phyloP scores from a whole-genome alignment of 768 basidiomycete species.

The Suillus paluster region DNA sequence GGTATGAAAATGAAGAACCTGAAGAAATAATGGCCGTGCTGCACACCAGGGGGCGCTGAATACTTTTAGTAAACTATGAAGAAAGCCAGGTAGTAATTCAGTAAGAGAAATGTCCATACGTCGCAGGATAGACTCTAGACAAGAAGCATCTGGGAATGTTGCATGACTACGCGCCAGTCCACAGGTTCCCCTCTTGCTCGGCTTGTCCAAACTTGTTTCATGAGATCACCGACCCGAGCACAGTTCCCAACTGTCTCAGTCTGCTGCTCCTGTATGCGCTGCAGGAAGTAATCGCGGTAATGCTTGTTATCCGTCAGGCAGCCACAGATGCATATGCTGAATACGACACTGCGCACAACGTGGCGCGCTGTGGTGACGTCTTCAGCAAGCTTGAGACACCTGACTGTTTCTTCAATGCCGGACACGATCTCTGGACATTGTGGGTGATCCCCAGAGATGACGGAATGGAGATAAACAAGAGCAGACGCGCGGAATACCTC shows the following conservation, averaged over 20 bases:
- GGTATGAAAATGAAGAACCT: neutral
- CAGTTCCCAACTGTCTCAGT: slow-evolving; percentile 68
- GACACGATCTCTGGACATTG: slow-evolving; percentile 63
- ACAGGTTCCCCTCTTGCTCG: slow-evolving; percentile 47
- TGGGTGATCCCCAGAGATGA: slow-evolving; percentile 76
- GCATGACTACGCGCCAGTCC: slow-evolving; percentile 65
- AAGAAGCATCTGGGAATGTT: slow-evolving; percentile 56
- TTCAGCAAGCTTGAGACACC: slow-evolving; percentile 45
- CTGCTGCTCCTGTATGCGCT: slow-evolving; percentile 54
- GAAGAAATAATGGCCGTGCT: neutral
- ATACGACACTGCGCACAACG: slow-evolving; percentile 79
- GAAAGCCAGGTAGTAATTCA: neutral
- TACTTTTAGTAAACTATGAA: neutral
- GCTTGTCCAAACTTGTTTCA: slow-evolving; percentile 61
- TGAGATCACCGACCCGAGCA: slow-evolving; percentile 52
- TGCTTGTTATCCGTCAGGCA: slow-evolving; percentile 59
- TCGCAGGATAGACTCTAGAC: slow-evolving; percentile 35
- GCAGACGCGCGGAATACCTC: slow-evolving; percentile 78
- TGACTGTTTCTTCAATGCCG: slow-evolving; percentile 58
- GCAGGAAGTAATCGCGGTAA: slow-evolving; percentile 48
- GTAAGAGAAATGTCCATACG: neutral
- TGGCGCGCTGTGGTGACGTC: slow-evolving; percentile 46
- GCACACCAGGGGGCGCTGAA: neutral
- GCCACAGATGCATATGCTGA: slow-evolving; percentile 75
- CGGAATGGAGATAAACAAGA: slow-evolving; percentile 73